Conservation (phyloP, 352 stramenopile species). For the Hyaloperonospora brassicae region DNA sequence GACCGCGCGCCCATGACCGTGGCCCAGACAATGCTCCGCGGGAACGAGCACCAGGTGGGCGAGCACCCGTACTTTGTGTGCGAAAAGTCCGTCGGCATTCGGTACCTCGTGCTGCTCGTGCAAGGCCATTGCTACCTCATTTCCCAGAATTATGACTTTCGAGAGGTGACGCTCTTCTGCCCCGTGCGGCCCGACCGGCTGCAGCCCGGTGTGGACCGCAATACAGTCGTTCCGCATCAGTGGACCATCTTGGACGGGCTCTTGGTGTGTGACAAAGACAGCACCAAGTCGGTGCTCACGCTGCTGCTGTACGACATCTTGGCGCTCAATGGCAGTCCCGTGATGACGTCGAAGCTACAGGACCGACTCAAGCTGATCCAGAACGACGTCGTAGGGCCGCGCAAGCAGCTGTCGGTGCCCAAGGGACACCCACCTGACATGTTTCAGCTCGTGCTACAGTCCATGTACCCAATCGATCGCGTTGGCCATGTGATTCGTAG, state of each 20-base stretch:
- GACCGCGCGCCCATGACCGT: constrained; percentile 71
- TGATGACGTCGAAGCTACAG: constrained; percentile 82
- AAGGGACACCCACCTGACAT: constrained; percentile 72
- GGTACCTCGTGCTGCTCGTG: constrained; percentile 69
- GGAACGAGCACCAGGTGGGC: constrained; percentile 65
- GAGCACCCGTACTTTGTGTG: constrained; percentile 84
- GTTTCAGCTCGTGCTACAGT: constrained; percentile 79
- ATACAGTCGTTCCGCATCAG: constrained; percentile 65
- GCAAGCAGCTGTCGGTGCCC: constrained; percentile 61
- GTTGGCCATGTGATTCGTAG: constrained; percentile 71
- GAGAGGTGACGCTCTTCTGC: constrained; percentile 68
- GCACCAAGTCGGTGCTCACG: constrained; percentile 58
- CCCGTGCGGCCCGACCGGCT: constrained; percentile 69
- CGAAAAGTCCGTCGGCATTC: constrained; percentile 68
- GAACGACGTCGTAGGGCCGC: constrained; percentile 81
- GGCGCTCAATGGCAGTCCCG: constrained; percentile 70
- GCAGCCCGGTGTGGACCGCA: constrained; percentile 66
- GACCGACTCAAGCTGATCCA: constrained; percentile 84
- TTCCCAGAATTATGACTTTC: constrained; percentile 77
- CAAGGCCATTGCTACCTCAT: constrained; percentile 78
- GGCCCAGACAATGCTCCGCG: constrained; percentile 55
- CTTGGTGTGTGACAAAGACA: constrained; percentile 77
- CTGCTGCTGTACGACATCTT: constrained; percentile 81
- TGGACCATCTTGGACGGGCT: constrained; percentile 85
- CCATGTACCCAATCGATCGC: constrained; percentile 75